Evolutionary conservation across 768 basidiomycete genomes (phyloP).

Genomic region (Podaxis pistillaris): DNA sequence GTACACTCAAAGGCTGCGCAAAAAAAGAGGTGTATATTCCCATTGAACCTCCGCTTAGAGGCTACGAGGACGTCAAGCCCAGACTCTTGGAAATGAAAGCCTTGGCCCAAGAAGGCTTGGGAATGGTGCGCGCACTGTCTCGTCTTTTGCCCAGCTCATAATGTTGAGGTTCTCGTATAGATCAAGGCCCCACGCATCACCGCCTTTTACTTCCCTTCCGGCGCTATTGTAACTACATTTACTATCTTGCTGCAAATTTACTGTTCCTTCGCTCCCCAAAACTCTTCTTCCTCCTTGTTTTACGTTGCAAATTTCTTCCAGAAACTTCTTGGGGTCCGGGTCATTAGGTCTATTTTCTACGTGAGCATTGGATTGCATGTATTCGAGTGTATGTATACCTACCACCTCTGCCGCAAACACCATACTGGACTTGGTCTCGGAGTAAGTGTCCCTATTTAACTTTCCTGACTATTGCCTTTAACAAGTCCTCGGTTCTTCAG

Average conservation of each 20-base stretch:
- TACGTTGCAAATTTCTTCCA: conserved; percentile 32
- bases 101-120: conserved; percentile 74
- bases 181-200: conserved; percentile 62
- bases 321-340: conserved; percentile 27
- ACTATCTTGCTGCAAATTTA: conserved; percentile 33
- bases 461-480: not conserved
- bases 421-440: conserved; percentile 41
- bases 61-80: conserved; percentile 83
- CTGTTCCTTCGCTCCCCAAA: conserved; percentile 22
- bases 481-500: conserved; percentile 32
- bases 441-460: conserved; percentile 23
- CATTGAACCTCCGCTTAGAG: conserved; percentile 69
- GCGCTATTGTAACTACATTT: conserved; percentile 22
- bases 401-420: conserved; percentile 48
- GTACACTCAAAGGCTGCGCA: conserved; percentile 48
- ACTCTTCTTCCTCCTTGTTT: conserved; percentile 27
- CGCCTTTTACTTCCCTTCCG: conserved; percentile 46
- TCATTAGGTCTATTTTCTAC: conserved; percentile 32
- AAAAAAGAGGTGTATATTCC: conserved; percentile 50
- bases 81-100: conserved; percentile 79
- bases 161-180: conserved; percentile 34
- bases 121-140: conserved; percentile 55
- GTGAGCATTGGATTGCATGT: conserved; percentile 35
- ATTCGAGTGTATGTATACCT: conserved; percentile 48
- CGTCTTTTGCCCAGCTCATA: not conserved